phyloP scores from a whole-genome alignment of 148 eudicot species.

The Rhododendron williamsianum region DNA sequence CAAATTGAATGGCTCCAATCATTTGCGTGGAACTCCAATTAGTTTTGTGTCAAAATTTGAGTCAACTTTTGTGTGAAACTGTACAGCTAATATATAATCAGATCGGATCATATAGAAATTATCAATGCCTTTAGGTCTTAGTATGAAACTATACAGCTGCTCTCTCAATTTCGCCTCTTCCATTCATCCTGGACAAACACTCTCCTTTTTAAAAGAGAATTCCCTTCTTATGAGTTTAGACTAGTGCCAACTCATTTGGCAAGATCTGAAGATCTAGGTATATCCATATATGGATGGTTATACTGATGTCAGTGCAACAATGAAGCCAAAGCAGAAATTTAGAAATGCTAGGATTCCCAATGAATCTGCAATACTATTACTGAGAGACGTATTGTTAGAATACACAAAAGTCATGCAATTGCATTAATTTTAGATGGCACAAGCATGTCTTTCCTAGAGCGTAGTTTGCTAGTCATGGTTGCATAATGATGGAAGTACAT shows the following conservation, averaged over 20 bases:
- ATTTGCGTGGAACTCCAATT: too few relatives aligned
- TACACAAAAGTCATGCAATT: background rate
- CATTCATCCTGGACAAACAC: slow-evolving; percentile 50
- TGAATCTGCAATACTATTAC: background rate
- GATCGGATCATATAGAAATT: background rate
- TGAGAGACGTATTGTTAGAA: background rate
- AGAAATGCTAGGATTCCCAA: background rate
- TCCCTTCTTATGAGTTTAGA: slow-evolving; percentile 4
- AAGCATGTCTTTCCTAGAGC: background rate
- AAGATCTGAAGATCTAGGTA: background rate
- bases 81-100: background rate
- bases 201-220: slow-evolving; percentile 2
- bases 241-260: background rate
- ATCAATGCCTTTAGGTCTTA: slow-evolving; percentile 22
- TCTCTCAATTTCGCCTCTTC: slow-evolving; percentile 55
- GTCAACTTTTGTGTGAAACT: too few relatives aligned
- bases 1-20: too few relatives aligned
- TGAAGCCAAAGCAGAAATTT: background rate
- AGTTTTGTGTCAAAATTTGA: too few relatives aligned
- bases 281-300: background rate
- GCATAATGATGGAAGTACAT: background rate
- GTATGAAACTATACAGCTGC: slow-evolving; percentile 71
- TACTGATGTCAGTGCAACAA: background rate
- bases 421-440: background rate
- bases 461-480: background rate